A percentile compares a stretch with the other conserved stretches of the same genome.
Conservation (phyloP, 129 eudicot species). For the Glebionis coronaria region DNA sequence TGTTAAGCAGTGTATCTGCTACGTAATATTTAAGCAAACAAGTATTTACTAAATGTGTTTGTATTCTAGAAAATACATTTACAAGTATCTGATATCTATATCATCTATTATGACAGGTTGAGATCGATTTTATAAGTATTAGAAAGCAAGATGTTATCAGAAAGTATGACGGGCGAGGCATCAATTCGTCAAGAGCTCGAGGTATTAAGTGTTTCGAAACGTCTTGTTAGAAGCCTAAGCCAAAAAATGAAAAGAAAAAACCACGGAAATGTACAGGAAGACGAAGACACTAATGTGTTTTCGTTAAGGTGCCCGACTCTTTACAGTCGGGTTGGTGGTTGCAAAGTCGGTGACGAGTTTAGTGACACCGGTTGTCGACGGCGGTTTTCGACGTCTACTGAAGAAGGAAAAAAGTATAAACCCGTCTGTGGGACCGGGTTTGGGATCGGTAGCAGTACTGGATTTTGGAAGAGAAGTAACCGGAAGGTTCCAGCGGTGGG, state of each 20-base stretch:
- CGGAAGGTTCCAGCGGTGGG: slow-evolving; percentile 34
- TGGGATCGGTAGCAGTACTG: slow-evolving; percentile 25
- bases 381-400: slow-evolving; percentile 66
- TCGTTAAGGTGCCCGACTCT: slow-evolving; percentile 73
- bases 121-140: background rate
- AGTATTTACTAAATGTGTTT: no score
- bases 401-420: slow-evolving; percentile 61
- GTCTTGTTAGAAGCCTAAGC: slow-evolving; percentile 72
- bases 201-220: slow-evolving; percentile 66
- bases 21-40: no score
- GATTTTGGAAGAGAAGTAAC: slow-evolving; percentile 56
- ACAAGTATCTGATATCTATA: background rate
- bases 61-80: no score
- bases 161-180: slow-evolving; percentile 45
- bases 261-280: slow-evolving; percentile 40
- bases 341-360: slow-evolving; percentile 82
- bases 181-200: slow-evolving; percentile 58
- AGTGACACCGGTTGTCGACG: slow-evolving; percentile 50
- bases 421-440: slow-evolving; percentile 55
- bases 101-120: slow-evolving; percentile 16
- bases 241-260: slow-evolving; percentile 68
- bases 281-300: slow-evolving; percentile 50
- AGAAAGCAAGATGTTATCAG: slow-evolving; percentile 41
- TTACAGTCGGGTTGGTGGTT: slow-evolving; percentile 78
- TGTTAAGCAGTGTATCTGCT: no score